Conservation (phyloP, 2,329 filamentous ascomycete species). For the Kalaharituber pfeilii region DNA sequence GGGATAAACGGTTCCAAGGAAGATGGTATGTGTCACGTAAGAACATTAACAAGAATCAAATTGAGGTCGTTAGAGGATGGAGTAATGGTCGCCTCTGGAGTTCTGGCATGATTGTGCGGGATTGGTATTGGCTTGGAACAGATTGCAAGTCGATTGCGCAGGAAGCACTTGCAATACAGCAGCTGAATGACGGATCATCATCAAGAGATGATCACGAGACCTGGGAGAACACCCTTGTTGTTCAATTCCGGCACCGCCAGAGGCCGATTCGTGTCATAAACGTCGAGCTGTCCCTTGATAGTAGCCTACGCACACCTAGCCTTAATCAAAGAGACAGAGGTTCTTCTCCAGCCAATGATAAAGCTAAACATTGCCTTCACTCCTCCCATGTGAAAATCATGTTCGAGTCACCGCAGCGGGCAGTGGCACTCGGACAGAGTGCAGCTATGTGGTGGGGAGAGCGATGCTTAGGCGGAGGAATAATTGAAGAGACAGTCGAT, state of each 20-base stretch:
- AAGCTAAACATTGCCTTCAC: not conserved
- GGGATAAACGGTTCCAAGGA: conserved; percentile 10
- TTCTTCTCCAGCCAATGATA: not conserved
- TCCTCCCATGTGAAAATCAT: conserved; percentile 10
- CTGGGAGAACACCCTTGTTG: not conserved
- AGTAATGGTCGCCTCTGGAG: conserved; percentile 15
- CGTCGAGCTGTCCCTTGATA: conserved; percentile 12
- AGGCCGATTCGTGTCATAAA: not conserved
- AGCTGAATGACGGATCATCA: not conserved
- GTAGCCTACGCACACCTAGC: conserved; percentile 16
- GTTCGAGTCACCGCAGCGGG: conserved; percentile 14
- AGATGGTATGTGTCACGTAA: conserved; percentile 18
- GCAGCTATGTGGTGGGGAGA: conserved; percentile 17
- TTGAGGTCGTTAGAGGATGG: conserved; percentile 16
- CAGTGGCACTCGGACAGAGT: conserved; percentile 16
- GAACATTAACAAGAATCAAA: conserved; percentile 12
- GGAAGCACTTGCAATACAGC: not conserved
- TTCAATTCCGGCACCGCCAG: not conserved
- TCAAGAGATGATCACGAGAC: not conserved
- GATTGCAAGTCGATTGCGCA: conserved; percentile 11
- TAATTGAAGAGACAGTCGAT: conserved; percentile 13
- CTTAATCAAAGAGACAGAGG: conserved; percentile 1
- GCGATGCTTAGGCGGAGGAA: conserved; percentile 17
- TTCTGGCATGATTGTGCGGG: conserved; percentile 13
- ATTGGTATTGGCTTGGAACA: conserved; percentile 16